phyloP scores from a whole-genome alignment of 2,329 filamentous ascomycete genomes.

The Neonectria hederae region DNA sequence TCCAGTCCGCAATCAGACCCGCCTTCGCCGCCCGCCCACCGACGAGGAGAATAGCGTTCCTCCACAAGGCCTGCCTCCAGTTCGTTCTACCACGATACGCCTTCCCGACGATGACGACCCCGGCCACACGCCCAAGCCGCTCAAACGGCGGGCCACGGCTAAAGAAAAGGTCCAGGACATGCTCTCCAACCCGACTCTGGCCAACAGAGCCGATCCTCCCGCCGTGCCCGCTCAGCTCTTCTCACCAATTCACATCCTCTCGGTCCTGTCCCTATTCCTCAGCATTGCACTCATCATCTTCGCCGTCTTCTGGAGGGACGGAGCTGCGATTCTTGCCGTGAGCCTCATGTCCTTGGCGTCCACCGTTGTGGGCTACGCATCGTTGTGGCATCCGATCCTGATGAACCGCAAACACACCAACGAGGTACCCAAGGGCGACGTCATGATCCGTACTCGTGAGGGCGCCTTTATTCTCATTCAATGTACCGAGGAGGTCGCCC shows the following conservation, averaged over 20 bases:
- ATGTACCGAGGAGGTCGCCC: constrained; percentile 67
- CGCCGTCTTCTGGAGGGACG: constrained; percentile 52
- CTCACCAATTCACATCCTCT: constrained; percentile 64
- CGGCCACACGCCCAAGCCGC: constrained; percentile 21
- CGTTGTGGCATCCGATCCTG: constrained; percentile 65
- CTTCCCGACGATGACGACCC: constrained; percentile 12
- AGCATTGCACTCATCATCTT: constrained; percentile 58
- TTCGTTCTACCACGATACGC: constrained; percentile 21
- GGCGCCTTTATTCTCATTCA: constrained; percentile 67
- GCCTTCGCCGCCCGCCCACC: constrained; percentile 26
- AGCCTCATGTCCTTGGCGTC: constrained; percentile 62
- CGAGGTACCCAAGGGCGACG: constrained; percentile 63
- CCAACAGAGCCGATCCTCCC: constrained; percentile 49
- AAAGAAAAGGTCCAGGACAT: constrained; percentile 55
- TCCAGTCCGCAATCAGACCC: constrained; percentile 3
- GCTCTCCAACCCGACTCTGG: constrained; percentile 54
- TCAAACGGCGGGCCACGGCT: constrained; percentile 47
- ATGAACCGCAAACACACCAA: constrained; percentile 60
- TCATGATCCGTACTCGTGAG: constrained; percentile 69
- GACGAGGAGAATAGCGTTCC: constrained; percentile 28
- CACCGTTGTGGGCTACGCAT: constrained; percentile 64
- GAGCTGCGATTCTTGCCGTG: constrained; percentile 54
- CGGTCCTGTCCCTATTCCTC: constrained; percentile 59
- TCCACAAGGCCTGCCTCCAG: not conserved
- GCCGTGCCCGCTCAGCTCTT: constrained; percentile 59